Conservation (phyloP, 192 early-diverging fungal species). For the Kappamyces sp. region DNA sequence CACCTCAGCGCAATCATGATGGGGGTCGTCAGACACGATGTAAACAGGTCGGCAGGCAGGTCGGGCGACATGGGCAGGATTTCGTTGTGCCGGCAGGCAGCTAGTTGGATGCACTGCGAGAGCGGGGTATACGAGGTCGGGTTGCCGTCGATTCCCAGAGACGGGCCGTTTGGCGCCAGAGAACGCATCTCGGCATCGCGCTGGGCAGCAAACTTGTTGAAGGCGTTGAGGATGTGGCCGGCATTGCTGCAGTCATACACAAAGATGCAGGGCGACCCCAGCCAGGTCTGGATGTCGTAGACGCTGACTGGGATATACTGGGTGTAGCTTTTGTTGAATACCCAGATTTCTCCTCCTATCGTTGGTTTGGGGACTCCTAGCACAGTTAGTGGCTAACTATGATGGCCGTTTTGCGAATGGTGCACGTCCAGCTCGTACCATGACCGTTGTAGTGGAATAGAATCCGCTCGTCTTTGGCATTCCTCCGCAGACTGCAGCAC, state of each 20-base stretch:
- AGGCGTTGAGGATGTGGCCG: constrained; percentile 82
- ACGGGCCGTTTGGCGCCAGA: neutral
- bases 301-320: constrained; percentile 96
- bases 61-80: constrained; percentile 87
- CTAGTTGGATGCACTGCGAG: constrained; percentile 87
- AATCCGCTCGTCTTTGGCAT: constrained; percentile 87
- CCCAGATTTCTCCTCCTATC: constrained; percentile 93
- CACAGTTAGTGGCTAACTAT: neutral
- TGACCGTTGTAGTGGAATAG: constrained; percentile 99
- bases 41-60: constrained; percentile 95
- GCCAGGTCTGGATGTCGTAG: constrained; percentile 86
- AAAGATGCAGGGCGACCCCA: constrained; percentile 92
- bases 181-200: constrained; percentile 63
- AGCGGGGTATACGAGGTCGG: constrained; percentile 28
- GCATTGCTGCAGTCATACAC: constrained; percentile 95
- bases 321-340: constrained; percentile 95
- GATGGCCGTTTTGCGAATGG: neutral
- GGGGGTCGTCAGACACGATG: constrained; percentile 91
- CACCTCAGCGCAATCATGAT: constrained; percentile 88
- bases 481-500: constrained; percentile 72
- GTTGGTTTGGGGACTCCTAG: constrained; percentile 82
- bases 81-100: constrained; percentile 79
- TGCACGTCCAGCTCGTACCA: constrained; percentile 42
- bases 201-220: constrained; percentile 81
- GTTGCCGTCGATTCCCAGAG: neutral